phyloP scores from a whole-genome alignment of 495 filamentous ascomycete species.

The Aspergillus coremiiformis region DNA sequence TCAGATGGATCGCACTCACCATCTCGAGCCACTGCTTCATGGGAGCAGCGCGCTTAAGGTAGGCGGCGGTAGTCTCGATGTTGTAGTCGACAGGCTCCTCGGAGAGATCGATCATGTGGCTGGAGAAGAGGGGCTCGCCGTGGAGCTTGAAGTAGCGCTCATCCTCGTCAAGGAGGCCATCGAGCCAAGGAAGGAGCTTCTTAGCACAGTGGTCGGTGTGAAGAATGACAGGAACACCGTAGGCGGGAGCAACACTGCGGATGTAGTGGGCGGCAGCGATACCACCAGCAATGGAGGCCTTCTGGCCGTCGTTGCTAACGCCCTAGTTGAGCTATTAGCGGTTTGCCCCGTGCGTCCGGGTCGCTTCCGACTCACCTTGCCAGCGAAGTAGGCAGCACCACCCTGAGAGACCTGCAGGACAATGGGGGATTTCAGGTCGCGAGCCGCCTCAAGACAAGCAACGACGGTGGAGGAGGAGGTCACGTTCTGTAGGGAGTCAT shows the following conservation, averaged over 20 bases:
- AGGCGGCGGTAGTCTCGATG: constrained; percentile 81
- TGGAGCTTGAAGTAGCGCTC: constrained; percentile 89
- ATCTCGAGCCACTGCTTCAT: constrained; percentile 99
- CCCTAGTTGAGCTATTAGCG: constrained; percentile 39
- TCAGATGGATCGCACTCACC: constrained; percentile 44
- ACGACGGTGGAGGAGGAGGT: constrained; percentile 88
- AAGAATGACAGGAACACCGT: constrained; percentile 85
- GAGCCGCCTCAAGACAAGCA: constrained; percentile 84
- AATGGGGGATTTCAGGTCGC: constrained; percentile 79
- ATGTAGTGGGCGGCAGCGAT: constrained; percentile 91
- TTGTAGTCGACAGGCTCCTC: constrained; percentile 87
- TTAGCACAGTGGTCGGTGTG: constrained; percentile 93
- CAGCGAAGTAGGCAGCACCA: constrained; percentile 89
- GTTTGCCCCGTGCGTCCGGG: background rate
- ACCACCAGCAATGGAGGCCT: constrained; percentile 79
- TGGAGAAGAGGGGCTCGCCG: constrained; percentile 87
- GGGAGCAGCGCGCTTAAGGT: constrained; percentile 82
- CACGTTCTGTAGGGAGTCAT: constrained; percentile 50
- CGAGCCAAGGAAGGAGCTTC: constrained; percentile 92
- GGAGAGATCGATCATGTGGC: constrained; percentile 95
- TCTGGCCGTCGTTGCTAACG: constrained; percentile 76
- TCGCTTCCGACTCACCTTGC: constrained; percentile 53
- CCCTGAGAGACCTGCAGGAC: constrained; percentile 90
- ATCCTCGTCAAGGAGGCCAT: constrained; percentile 88
- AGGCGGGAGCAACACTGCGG: constrained; percentile 75